Evolutionary conservation across 345 rosid genomes (phyloP).

Genomic region (Conringia planisiliqua): DNA sequence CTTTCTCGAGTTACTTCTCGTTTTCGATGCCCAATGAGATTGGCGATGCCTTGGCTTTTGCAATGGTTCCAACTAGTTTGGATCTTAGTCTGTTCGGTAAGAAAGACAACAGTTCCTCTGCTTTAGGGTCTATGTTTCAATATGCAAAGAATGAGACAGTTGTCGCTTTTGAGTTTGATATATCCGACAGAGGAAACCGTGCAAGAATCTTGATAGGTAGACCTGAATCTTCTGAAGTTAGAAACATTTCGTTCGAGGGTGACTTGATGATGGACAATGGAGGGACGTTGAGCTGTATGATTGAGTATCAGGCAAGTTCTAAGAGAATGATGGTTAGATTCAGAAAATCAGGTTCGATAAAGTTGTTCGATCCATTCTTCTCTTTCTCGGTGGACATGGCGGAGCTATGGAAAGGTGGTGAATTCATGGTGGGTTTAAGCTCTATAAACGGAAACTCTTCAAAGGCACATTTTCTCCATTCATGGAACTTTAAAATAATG

Average conservation of each 20-base stretch:
- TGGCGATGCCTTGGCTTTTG: slow-evolving; percentile 56
- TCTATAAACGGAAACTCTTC: slow-evolving; percentile 57
- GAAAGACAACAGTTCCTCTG: slow-evolving; percentile 32
- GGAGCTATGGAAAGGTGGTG: slow-evolving; percentile 44
- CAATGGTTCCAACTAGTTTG: slow-evolving; percentile 52
- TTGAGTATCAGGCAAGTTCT: slow-evolving; percentile 65
- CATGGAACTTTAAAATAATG: slow-evolving; percentile 63
- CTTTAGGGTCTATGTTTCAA: slow-evolving; percentile 9
- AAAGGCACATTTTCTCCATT: slow-evolving; percentile 48
- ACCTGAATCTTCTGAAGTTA: slow-evolving; percentile 43
- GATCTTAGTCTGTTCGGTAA: slow-evolving; percentile 40
- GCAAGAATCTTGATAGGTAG: slow-evolving; percentile 59
- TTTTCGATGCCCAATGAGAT: slow-evolving; percentile 52
- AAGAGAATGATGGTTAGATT: slow-evolving; percentile 67
- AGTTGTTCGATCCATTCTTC: slow-evolving; percentile 60
- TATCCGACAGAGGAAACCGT: slow-evolving; percentile 38
- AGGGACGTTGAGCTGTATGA: slow-evolving; percentile 68
- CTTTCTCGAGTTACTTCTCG: slow-evolving; percentile 70
- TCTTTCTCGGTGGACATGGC: slow-evolving; percentile 51
- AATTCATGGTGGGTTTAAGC: slow-evolving; percentile 60
- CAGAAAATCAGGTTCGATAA: slow-evolving; percentile 42
- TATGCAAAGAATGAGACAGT: slow-evolving; percentile 7
- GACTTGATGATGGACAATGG: slow-evolving; percentile 36
- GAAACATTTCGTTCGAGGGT: slow-evolving; percentile 34
- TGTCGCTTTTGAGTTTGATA: slow-evolving; percentile 49